These are phyloP conservation scores for Bremia lactucae DNA, from an alignment of 352 stramenopile species.

Conservation along the genomic window DNA sequence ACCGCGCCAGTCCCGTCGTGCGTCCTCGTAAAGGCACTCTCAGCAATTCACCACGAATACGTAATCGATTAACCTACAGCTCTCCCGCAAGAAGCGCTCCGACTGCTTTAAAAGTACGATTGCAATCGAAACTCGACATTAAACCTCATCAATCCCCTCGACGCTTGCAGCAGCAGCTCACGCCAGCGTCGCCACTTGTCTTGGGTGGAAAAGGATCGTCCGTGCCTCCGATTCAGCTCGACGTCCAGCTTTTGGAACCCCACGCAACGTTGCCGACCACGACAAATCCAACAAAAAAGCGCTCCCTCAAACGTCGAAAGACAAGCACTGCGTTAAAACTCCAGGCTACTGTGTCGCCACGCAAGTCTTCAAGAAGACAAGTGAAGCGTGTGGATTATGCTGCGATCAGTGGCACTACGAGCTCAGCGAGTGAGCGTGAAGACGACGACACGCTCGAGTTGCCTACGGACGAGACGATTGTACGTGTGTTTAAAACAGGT, in stretches of 20 bases:
- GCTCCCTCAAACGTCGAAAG: slow-evolving; percentile 17
- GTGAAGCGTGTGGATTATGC: slow-evolving; percentile 40
- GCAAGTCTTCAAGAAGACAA: slow-evolving; percentile 26
- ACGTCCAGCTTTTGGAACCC: no score
- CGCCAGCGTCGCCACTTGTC: slow-evolving; percentile 17
- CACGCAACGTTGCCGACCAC: slow-evolving; percentile 18
- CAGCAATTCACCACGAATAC: slow-evolving; percentile 5
- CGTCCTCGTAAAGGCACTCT: slow-evolving; percentile 25
- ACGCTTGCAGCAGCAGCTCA: slow-evolving; percentile 32
- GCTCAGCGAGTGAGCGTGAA: slow-evolving; percentile 25
- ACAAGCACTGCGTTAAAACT: slow-evolving; percentile 4
- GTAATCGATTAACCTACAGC: slow-evolving; percentile 14
- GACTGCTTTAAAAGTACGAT: slow-evolving; percentile 22
- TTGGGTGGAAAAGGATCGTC: slow-evolving; percentile 26
- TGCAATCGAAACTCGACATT: slow-evolving; percentile 56
- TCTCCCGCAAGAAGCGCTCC: slow-evolving; percentile 7
- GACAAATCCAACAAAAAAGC: slow-evolving; percentile 11
- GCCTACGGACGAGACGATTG: slow-evolving; percentile 26
- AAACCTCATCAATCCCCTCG: slow-evolving; percentile 67
- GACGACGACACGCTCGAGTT: slow-evolving; percentile 33
- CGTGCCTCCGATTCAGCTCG: slow-evolving; percentile 13
- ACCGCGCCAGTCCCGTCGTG: slow-evolving; percentile 44
- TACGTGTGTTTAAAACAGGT: slow-evolving; percentile 12
- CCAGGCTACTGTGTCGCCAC: slow-evolving; percentile 6
- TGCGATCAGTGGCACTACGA: slow-evolving; percentile 19